Evolutionary conservation across 495 filamentous ascomycete species (phyloP), one percentile per base, ranked within the genome.

Genomic region (Bacidia gigantensis): DNA sequence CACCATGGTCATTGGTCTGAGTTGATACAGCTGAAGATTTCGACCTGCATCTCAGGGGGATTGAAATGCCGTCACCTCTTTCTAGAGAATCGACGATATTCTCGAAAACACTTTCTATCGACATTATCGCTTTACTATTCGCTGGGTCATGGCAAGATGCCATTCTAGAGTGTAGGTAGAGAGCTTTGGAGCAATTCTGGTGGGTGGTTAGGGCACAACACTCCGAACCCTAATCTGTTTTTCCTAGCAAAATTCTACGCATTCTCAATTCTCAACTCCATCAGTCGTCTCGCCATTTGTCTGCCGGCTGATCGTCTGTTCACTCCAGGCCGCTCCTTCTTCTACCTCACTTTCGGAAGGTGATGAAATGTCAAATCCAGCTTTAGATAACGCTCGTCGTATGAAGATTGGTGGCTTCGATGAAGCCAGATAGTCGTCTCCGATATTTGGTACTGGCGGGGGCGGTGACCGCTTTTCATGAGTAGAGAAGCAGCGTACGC

Each of bases 1-100:
- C 49, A 9, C 43, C 10, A n/a, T 44, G 9, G 17, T 44, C 20
- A 22, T 44, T 20, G n/a, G n/a, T 12, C 11, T 40, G 17, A 32
- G 39, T 22, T 23, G 7, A 3, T 3, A 11, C 26, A 2, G 26
- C n/a, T 1, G 40, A 0, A 38, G 17, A 18, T 26, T 29, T 10
- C 21, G 42, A 38, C 35, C 50, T 59, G 42, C 26, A 48, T 38
- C 46, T 53, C 11, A 59, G 26, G 7, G 53, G 53, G 21, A 59
- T 54, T 3, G 41, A 50, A 3, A 59, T 11, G n/a, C 48, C 18
- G 18, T 45, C 45, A 25, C 46, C 46, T 20, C 25, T 23, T 32
- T 57, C 48, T 11, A 59, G 24, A 10, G 26, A 45, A 11, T 53
- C 39, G 18, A 42, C 40, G 11, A 59, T 53, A 11, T 46, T 35